Base-by-base conservation (phyloP, 441 rosid species). In the Croton laevigatus region DNA sequence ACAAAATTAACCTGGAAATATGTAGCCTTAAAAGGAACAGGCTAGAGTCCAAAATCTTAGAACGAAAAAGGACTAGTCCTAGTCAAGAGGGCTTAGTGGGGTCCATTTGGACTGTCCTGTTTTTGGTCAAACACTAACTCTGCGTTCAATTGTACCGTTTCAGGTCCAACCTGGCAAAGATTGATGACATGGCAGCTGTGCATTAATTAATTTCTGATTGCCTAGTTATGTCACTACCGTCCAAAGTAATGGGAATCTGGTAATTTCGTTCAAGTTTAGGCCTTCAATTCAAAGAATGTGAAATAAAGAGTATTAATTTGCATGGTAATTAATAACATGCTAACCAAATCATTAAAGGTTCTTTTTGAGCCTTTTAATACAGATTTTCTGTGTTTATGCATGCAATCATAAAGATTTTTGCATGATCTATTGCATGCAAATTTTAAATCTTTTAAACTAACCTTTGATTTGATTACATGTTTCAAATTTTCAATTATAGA, bases 31-130 rank as follows among this genome's bases (percentile, higher is more conserved):
- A 11, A 55, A 16, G 73, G 51, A 46, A 48, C 81, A 80, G 84
- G 82, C 83, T 81, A 79, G 75, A 73, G 79, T 82, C 86, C 85
- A 80, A 81, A 67, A 77, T 40, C 77, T 32, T 54, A 34, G 62
- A 75, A 72, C 79, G 83, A 81, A 81, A 82, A 70, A 37, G 79
- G 79, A 27, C 32, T 27, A 27, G 32, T 27, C 32, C 84, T 36
- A 37, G 68, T 75, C 84, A 66, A 69, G 73, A 66, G 65, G 59
- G 20, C n/a, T 54, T 22, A 11, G 1, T 68, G 79, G 55, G 55
- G 27, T 32, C 57, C 40, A 49, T 27, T 51, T 51, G 42, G 58
- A 66, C 42, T 3, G 52, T 62, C 66, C 52, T 13, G 16, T 62
- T 10, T 44, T 10, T 44, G 53, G 66, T 62, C 53, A 62, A 62